These are phyloP conservation scores for Blastocystis hominis DNA, from an alignment of 352 stramenopile species.

Conservation along the genomic window DNA sequence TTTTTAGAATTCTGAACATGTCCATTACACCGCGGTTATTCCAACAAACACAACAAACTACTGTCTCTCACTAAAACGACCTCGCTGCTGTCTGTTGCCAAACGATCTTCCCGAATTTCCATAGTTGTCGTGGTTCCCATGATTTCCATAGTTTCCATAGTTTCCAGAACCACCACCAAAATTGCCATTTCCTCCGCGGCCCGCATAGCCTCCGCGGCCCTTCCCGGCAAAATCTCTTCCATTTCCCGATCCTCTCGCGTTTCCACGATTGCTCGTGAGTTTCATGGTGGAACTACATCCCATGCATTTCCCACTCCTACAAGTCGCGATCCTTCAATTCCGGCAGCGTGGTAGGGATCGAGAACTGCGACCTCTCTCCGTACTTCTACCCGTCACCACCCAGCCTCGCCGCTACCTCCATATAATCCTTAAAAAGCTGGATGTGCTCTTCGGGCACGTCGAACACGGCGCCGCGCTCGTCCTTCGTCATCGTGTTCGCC, in stretches of 20 bases:
- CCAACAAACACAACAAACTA: background rate
- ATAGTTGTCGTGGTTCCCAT: slow-evolving; percentile 61
- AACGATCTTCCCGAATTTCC: slow-evolving; percentile 57
- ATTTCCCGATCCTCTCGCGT: background rate
- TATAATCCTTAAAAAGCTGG: slow-evolving; percentile 68
- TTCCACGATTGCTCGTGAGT: background rate
- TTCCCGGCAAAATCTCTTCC: slow-evolving; percentile 61
- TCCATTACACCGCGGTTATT: background rate
- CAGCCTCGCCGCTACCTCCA: slow-evolving; percentile 64
- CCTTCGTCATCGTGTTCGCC: slow-evolving; percentile 76
- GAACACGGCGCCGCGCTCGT: slow-evolving; percentile 78
- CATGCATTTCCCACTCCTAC: background rate
- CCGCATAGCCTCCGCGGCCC: slow-evolving; percentile 62
- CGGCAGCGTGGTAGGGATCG: slow-evolving; percentile 70
- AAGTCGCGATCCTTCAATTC: slow-evolving; percentile 71
- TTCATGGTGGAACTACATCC: background rate
- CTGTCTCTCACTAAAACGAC: background rate
- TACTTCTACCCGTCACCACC: background rate
- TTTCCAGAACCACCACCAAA: slow-evolving; percentile 62
- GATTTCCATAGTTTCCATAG: slow-evolving; percentile 60
- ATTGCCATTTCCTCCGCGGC: slow-evolving; percentile 61
- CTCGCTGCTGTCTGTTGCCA: background rate
- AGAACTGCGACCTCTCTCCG: slow-evolving; percentile 67
- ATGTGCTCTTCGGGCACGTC: slow-evolving; percentile 72
- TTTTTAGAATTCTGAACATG: background rate